phyloP scores from a whole-genome alignment of 257 asterid species.

The Ophiorrhiza pumila region DNA sequence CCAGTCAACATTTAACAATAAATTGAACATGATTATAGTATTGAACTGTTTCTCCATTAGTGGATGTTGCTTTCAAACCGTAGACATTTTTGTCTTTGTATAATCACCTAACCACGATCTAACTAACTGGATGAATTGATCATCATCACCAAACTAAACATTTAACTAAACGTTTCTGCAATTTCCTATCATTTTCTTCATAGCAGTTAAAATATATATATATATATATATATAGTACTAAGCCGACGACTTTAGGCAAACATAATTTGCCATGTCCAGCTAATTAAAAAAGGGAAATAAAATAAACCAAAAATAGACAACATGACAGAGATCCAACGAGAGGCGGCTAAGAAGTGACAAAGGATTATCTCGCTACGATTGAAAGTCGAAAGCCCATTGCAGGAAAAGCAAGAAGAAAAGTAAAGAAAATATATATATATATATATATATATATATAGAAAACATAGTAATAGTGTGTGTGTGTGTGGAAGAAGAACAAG shows the following conservation, averaged over 20 bases:
- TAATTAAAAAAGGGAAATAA: background rate
- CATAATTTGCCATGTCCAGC: too few species aligned
- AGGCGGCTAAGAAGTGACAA: background rate
- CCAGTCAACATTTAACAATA: background rate
- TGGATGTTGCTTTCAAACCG: slow-evolving; percentile 8
- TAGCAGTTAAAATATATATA: too few species aligned
- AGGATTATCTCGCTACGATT: background rate
- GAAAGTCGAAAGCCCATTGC: background rate
- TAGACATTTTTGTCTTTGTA: slow-evolving; percentile 2
- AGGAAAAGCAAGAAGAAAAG: background rate
- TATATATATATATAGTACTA: too few species aligned
- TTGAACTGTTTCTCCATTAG: background rate
- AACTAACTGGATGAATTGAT: background rate
- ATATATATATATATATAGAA: too few species aligned
- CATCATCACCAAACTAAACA: background rate
- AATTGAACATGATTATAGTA: slow-evolving; percentile 5
- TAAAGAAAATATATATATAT: background rate
- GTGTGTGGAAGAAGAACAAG: background rate
- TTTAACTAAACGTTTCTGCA: background rate
- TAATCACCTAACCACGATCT: slow-evolving; percentile 1
- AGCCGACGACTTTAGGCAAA: too few species aligned
- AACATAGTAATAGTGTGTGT: too few species aligned
- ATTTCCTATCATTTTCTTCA: background rate
- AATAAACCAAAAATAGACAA: background rate
- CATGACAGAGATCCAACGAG: background rate